These are phyloP conservation scores for Yamadazyma aaseri DNA, from an alignment of 1,139 yeast genomes.

Conservation along the genomic window DNA sequence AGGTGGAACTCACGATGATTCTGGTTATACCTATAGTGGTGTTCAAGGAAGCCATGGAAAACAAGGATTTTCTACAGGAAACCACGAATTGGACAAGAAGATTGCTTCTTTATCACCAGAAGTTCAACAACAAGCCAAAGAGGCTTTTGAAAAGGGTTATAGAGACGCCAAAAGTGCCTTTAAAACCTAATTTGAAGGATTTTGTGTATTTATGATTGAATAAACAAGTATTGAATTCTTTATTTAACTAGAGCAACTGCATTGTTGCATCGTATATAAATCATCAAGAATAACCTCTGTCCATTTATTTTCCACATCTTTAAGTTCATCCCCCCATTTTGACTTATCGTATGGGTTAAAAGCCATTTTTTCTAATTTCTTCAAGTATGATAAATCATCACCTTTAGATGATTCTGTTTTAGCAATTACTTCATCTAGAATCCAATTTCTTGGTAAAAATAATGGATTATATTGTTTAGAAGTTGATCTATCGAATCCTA, in stretches of 20 bases:
- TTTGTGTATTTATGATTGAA: constrained; percentile 1
- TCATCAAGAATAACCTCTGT: constrained; percentile 45
- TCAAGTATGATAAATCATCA: constrained; percentile 38
- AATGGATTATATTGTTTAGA: constrained; percentile 64
- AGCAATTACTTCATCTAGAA: constrained; percentile 77
- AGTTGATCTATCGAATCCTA: constrained; percentile 30
- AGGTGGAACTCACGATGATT: not conserved
- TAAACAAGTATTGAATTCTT: not conserved
- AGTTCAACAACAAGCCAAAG: constrained; percentile 37
- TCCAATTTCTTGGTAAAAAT: constrained; percentile 84
- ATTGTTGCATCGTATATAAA: constrained; percentile 56
- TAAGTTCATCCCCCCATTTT: constrained; percentile 63
- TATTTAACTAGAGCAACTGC: constrained; percentile 59
- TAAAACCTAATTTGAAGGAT: constrained; percentile 14
- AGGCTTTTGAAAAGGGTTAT: constrained; percentile 38
- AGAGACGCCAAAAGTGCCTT: constrained; percentile 33
- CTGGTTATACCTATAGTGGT: constrained; percentile 9
- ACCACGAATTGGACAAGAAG: constrained; percentile 32
- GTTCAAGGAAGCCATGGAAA: constrained; percentile 5
- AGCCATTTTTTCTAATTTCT: constrained; percentile 61
- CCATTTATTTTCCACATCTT: constrained; percentile 61
- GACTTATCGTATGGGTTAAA: constrained; percentile 57
- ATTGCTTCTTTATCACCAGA: constrained; percentile 32
- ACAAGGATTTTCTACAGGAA: constrained; percentile 31
- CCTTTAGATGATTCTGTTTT: constrained; percentile 39